phyloP scores from a whole-genome alignment of 441 rosid genomes.

The Jatropha podagrica region DNA sequence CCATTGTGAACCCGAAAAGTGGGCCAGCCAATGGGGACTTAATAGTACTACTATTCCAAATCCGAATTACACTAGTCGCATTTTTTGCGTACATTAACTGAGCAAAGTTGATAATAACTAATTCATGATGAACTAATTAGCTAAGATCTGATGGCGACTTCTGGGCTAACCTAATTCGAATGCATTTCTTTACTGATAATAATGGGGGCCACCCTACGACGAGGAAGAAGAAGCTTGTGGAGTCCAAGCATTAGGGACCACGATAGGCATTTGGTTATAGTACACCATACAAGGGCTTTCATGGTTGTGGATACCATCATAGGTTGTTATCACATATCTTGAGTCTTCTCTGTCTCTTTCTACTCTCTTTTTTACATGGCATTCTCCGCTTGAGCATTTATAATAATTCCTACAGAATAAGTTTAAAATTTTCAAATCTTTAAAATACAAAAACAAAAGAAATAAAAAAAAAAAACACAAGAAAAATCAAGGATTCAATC shows the following conservation, averaged over 20 bases:
- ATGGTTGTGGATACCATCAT: slow-evolving; percentile 77
- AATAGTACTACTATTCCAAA: too few relatives aligned
- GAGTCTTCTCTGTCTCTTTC: slow-evolving; percentile 67
- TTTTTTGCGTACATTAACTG: neutral
- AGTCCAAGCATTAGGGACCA: neutral
- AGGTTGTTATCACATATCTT: slow-evolving; percentile 64
- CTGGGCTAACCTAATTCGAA: too few relatives aligned
- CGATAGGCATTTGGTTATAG: slow-evolving; percentile 29
- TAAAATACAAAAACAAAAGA: too few relatives aligned
- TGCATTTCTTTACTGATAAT: too few relatives aligned
- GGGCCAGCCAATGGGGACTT: too few relatives aligned
- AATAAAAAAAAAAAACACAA: too few relatives aligned
- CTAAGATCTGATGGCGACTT: too few relatives aligned
- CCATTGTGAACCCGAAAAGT: too few relatives aligned
- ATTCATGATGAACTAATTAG: neutral
- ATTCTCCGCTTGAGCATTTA: slow-evolving; percentile 65
- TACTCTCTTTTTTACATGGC: slow-evolving; percentile 75
- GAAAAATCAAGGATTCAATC: too few relatives aligned
- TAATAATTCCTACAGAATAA: slow-evolving; percentile 56
- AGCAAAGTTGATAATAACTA: neutral
- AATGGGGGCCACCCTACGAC: neutral
- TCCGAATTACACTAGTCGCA: too few relatives aligned
- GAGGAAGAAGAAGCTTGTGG: slow-evolving; percentile 21
- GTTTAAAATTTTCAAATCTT: too few relatives aligned
- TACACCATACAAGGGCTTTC: slow-evolving; percentile 47